Percentiles rank a stretch among this genome's conserved stretches.
These are phyloP conservation scores for Trichoderma aggressivum DNA, from an alignment of 2,329 filamentous ascomycete genomes.

Conservation along the genomic window DNA sequence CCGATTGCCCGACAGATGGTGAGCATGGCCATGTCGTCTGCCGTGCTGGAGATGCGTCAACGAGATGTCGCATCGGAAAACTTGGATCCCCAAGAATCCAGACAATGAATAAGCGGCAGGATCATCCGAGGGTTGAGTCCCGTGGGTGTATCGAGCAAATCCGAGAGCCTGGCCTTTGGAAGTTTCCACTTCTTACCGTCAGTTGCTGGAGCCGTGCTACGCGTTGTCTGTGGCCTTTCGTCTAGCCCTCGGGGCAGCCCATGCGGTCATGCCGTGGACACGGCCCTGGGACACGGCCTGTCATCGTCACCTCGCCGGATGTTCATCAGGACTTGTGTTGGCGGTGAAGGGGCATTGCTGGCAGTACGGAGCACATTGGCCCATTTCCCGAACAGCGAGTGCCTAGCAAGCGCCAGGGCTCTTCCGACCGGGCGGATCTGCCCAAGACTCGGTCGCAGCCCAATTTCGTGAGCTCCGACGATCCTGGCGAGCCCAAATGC, in stretches of 20 bases:
- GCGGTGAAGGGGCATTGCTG: neutral
- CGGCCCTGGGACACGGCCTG: neutral
- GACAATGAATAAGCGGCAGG: neutral
- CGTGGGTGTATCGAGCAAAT: neutral
- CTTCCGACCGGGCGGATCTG: constrained; percentile 3
- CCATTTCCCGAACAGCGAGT: neutral
- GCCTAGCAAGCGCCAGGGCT: neutral
- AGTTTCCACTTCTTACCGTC: neutral
- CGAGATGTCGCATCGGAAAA: neutral
- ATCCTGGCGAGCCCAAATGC: neutral
- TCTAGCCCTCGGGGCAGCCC: neutral
- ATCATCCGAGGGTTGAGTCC: neutral
- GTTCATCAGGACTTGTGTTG: neutral
- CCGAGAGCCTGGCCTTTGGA: neutral
- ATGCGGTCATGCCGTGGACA: neutral
- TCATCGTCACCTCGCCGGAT: neutral
- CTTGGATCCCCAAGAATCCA: neutral
- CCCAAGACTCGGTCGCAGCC: neutral
- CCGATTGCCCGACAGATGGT: neutral
- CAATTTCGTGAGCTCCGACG: neutral
- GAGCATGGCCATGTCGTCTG: neutral
- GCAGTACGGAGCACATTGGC: neutral
- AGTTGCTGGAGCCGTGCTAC: neutral
- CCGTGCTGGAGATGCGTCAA: neutral
- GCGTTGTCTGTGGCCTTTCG: neutral